Conservation (phyloP, 805 yeast species). For the Nakazawaea populi region DNA sequence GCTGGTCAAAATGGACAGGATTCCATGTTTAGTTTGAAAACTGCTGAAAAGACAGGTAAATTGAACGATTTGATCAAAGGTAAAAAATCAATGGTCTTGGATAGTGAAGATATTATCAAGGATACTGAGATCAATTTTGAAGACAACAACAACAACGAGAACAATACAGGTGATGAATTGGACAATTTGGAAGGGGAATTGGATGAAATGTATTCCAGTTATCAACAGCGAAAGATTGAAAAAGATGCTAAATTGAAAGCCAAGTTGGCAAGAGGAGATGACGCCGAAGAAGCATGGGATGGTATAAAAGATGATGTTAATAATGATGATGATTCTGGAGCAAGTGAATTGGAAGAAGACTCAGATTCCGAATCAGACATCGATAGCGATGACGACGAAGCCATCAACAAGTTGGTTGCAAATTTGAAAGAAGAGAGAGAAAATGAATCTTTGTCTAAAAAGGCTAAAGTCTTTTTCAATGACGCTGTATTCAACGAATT, state of each 20-base stretch:
- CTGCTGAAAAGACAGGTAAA: slow-evolving; percentile 87
- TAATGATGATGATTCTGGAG: slow-evolving; percentile 29
- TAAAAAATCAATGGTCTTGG: slow-evolving; percentile 59
- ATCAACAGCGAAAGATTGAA: slow-evolving; percentile 61
- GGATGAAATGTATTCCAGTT: slow-evolving; percentile 73
- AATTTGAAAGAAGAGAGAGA: slow-evolving; percentile 37
- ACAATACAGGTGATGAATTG: slow-evolving; percentile 42
- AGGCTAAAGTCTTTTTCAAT: slow-evolving; percentile 37
- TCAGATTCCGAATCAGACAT: slow-evolving; percentile 32
- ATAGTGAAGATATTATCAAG: slow-evolving; percentile 44
- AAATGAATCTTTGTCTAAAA: slow-evolving; percentile 38
- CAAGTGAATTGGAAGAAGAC: slow-evolving; percentile 36
- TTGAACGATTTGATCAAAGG: slow-evolving; percentile 70
- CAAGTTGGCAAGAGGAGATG: slow-evolving; percentile 69
- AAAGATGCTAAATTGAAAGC: slow-evolving; percentile 66
- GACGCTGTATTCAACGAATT: slow-evolving; percentile 46
- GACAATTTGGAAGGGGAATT: slow-evolving; percentile 78
- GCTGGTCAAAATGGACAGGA: slow-evolving; percentile 79
- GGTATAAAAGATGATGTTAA: slow-evolving; percentile 52
- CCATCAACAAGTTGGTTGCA: slow-evolving; percentile 53
- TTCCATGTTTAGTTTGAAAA: slow-evolving; percentile 71
- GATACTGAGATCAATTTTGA: slow-evolving; percentile 57
- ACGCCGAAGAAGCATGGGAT: slow-evolving; percentile 71
- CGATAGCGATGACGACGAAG: slow-evolving; percentile 69
- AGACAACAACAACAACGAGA: slow-evolving; percentile 17